These are phyloP conservation scores for Teunomyces lycoperdinae DNA, from an alignment of 805 yeast species.

Conservation along the genomic window DNA sequence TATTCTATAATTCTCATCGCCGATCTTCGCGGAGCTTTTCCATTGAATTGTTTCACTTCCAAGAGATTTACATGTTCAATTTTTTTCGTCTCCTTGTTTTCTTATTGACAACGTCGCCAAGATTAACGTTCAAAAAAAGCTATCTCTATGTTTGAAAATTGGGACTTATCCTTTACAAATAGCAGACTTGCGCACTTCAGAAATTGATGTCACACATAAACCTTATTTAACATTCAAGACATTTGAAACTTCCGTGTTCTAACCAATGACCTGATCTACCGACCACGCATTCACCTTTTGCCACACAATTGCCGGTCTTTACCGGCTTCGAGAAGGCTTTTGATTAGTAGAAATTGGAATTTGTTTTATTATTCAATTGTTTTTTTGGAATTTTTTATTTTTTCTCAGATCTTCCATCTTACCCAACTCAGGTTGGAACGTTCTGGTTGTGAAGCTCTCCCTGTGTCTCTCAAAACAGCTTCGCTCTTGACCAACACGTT, in stretches of 20 bases:
- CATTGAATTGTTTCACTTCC: not conserved
- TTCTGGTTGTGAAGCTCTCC: slow-evolving; percentile 17
- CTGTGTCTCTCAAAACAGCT: slow-evolving; percentile 45
- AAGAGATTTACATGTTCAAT: too few relatives aligned
- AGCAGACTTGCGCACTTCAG: not conserved
- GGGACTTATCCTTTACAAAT: not conserved
- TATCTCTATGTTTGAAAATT: not conserved
- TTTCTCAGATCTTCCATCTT: not conserved
- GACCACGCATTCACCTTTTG: not conserved
- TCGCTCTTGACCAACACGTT: slow-evolving; percentile 55
- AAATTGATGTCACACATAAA: not conserved
- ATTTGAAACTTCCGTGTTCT: not conserved
- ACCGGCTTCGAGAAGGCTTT: not conserved
- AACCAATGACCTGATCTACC: not conserved
- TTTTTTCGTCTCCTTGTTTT: too few relatives aligned
- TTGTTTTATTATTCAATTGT: too few relatives aligned
- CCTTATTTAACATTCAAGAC: not conserved
- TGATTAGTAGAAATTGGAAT: not conserved
- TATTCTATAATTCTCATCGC: not conserved
- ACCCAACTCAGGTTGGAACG: not conserved
- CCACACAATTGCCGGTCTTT: not conserved
- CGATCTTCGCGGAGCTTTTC: not conserved
- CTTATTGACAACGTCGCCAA: too few relatives aligned
- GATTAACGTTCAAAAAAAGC: not conserved
- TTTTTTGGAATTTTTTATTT: not conserved